Conservation (phyloP, 179 eudicot species). For the Heliamphora pulchella region DNA sequence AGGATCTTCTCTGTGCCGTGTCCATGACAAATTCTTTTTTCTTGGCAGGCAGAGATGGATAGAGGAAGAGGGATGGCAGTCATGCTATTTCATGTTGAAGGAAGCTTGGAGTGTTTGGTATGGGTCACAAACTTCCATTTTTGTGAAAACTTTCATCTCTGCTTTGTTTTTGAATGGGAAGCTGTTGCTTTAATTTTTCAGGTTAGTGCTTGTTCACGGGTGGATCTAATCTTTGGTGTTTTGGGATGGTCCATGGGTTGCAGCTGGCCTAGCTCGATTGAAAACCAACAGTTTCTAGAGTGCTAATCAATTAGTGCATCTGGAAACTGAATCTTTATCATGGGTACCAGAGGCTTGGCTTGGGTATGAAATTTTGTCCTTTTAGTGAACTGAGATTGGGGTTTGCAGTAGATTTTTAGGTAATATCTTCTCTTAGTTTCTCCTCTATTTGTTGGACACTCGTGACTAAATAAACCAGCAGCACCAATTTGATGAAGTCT, state of each 20-base stretch:
- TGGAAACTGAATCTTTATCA: slow-evolving; percentile 6
- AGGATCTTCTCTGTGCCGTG: background rate
- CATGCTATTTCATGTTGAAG: slow-evolving; percentile 82
- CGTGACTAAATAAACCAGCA: slow-evolving; percentile 13
- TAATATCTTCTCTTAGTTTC: background rate
- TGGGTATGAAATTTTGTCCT: slow-evolving; percentile 35
- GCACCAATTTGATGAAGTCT: slow-evolving; percentile 17
- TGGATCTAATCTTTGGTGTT: slow-evolving; percentile 68
- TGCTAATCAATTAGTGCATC: slow-evolving; percentile 22
- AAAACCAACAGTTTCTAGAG: slow-evolving; percentile 33
- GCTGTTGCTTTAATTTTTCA: slow-evolving; percentile 20
- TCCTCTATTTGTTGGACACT: slow-evolving; percentile 10
- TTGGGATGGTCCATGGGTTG: slow-evolving; percentile 93
- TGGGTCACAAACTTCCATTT: slow-evolving; percentile 3
- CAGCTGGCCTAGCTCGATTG: slow-evolving; percentile 59
- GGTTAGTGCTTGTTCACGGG: slow-evolving; percentile 66
- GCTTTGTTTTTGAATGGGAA: slow-evolving; percentile 4
- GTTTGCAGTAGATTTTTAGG: slow-evolving; percentile 8
- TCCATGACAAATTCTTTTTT: background rate
- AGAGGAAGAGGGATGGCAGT: slow-evolving; percentile 66
- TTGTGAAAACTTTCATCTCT: background rate
- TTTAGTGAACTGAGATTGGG: slow-evolving; percentile 13
- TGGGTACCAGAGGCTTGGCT: slow-evolving; percentile 24
- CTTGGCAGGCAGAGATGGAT: slow-evolving; percentile 72
- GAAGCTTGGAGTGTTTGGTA: slow-evolving; percentile 69